Evolutionary conservation across 768 basidiomycete genomes (phyloP), one percentile per base, ranked within the genome.

Genomic region (Naganishia friedmannii): DNA sequence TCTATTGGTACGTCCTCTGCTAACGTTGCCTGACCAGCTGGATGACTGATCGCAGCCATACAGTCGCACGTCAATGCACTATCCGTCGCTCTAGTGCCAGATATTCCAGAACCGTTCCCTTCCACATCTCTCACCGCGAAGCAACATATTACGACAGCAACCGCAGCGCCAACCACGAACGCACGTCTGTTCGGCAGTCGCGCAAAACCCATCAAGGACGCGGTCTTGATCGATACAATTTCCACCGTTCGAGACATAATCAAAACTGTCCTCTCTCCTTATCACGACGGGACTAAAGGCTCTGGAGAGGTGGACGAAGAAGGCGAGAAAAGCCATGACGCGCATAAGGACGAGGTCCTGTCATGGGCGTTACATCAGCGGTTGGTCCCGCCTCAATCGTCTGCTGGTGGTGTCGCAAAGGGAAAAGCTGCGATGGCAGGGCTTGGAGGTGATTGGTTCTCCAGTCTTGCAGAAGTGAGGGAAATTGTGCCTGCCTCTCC

Each of bases 311-410:
- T 7, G 21, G 48, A 15, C 7, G 23, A 42, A 9, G 60, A 58
- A 21, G 67, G 45, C 34, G 39, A 19, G 45, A 26, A 34, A 55
- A 13, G 23, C 6, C 28, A 26, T 56, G 15, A n/a, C 28, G 5
- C 34, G 42, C 46, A 56, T 48, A 19, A 48, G 15, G 5, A 48
- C 57, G 29, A 63, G 37, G 23, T 51, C 23, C n/a, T 56, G 1
- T 45, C 37, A 28, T 71, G 70, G 70, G 70, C 70, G 13, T 65
- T 71, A 42, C 70, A 71, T 68, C 70, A 71, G 58, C 39, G 66
- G 29, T 46, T 66, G 23, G 42, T 45, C 19, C 53, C 39, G 2
- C 55, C 69, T 34, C 53, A 32, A 34, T 21, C 65, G 21, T 2
- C 29, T 42, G 45, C 29, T 42, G 45, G 21, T 3, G 55, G 53